Evolutionary conservation across 2,329 filamentous ascomycete genomes (phyloP).

Genomic region (Trichoderma koningiopsis): DNA sequence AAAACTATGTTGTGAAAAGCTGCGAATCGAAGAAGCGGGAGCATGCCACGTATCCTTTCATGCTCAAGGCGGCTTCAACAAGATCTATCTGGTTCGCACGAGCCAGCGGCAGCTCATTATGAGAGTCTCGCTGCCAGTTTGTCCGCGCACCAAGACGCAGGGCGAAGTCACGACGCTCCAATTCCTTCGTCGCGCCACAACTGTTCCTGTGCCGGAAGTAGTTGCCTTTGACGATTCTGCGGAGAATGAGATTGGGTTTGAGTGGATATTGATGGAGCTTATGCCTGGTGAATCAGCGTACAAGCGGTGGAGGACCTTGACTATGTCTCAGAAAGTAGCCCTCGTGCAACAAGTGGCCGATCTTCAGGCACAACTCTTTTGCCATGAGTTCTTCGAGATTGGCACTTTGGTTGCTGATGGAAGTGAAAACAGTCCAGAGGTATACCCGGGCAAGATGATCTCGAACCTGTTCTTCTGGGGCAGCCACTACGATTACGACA

Average conservation of each 20-base stretch:
- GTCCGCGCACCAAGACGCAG: conserved; percentile 41
- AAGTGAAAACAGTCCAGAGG: not conserved
- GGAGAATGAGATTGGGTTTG: conserved; percentile 41
- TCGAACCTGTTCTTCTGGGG: not conserved
- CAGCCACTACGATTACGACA: not conserved
- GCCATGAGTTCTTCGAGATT: not conserved
- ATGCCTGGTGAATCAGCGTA: conserved; percentile 36
- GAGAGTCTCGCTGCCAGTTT: conserved; percentile 42
- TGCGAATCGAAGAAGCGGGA: not conserved
- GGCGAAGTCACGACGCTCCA: conserved; percentile 46
- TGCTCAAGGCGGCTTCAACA: not conserved
- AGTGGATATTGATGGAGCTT: conserved; percentile 46
- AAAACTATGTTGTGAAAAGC: not conserved
- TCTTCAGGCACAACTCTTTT: not conserved
- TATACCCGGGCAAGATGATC: not conserved
- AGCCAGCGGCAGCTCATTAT: conserved; percentile 32
- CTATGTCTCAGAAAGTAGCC: not conserved
- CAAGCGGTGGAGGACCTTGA: conserved; percentile 32
- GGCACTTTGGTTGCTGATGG: not conserved
- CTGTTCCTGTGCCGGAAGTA: conserved; percentile 40
- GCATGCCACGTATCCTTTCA: not conserved
- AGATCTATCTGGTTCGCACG: not conserved
- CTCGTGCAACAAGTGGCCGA: not conserved
- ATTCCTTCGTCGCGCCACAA: conserved; percentile 37
- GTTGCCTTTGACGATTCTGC: conserved; percentile 36